phyloP scores from a whole-genome alignment of 768 basidiomycete genomes.

The Boletus vinaceobasis region DNA sequence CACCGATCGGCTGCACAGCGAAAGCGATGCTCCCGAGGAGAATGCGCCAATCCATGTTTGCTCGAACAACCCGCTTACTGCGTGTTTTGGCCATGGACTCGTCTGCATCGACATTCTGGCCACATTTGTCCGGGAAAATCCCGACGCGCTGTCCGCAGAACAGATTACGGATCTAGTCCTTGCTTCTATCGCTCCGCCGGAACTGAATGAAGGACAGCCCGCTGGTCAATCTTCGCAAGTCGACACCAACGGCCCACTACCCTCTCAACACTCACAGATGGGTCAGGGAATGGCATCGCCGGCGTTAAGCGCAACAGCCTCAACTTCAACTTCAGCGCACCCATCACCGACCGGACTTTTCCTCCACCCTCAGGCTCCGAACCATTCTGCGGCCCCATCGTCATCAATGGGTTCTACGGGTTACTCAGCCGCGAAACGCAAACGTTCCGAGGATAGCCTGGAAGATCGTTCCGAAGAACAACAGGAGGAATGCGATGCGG shows the following conservation, averaged over 20 bases:
- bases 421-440: not conserved
- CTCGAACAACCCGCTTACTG: not conserved
- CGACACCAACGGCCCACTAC: too few relatives aligned
- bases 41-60: not conserved
- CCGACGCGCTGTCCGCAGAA: not conserved
- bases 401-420: not conserved
- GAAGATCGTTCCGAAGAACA: not conserved
- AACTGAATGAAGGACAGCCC: not conserved
- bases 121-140: rapidly evolving
- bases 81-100: not conserved
- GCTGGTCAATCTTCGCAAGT: not conserved
- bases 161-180: rapidly evolving
- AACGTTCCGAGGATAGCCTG: too few relatives aligned
- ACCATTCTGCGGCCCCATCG: too few relatives aligned
- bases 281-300: not conserved
- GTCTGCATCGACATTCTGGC: not conserved
- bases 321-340: too few relatives aligned
- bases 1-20: too few relatives aligned
- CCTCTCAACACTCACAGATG: not conserved
- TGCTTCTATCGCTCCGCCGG: too few relatives aligned
- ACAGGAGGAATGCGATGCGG: not conserved
- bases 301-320: too few relatives aligned
- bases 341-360: too few relatives aligned
- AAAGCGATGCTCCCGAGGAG: too few relatives aligned
- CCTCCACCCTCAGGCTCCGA: too few relatives aligned